Conservation (phyloP, 2,329 filamentous ascomycete genomes). For the Thelonectria discophora region DNA sequence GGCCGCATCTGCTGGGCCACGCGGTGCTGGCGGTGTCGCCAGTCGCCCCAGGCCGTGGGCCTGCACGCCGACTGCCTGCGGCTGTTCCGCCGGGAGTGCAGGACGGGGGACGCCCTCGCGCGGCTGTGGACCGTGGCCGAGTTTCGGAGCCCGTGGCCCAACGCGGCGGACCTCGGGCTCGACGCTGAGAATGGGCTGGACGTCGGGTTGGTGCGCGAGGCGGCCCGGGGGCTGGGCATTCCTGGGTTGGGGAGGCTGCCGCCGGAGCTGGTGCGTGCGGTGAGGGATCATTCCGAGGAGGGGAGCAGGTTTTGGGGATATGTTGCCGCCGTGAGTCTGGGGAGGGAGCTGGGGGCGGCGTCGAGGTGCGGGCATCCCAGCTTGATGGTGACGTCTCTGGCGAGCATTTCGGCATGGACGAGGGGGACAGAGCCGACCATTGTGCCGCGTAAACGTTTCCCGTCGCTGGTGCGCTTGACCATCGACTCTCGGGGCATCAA, state of each 20-base stretch:
- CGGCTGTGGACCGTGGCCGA: not conserved
- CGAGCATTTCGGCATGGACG: constrained; percentile 1
- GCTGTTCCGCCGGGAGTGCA: not conserved
- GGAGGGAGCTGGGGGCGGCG: not conserved
- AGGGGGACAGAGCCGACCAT: not conserved
- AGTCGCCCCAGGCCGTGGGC: not conserved
- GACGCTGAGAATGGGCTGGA: not conserved
- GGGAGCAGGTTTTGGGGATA: constrained; percentile 1
- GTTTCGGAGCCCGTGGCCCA: constrained; percentile 1
- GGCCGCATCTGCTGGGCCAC: not conserved
- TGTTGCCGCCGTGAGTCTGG: not conserved
- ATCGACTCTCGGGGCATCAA: constrained; percentile 15
- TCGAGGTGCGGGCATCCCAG: not conserved
- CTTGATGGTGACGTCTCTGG: not conserved
- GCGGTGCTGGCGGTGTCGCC: constrained; percentile 1
- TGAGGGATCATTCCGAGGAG: not conserved
- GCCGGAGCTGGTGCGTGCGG: not conserved
- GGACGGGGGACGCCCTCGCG: not conserved
- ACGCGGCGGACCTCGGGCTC: not conserved
- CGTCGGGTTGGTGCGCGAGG: not conserved
- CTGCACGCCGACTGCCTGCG: constrained; percentile 7
- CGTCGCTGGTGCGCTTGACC: not conserved
- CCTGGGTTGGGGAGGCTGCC: not conserved
- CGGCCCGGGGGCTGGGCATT: not conserved
- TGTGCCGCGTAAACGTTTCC: not conserved